Evolutionary conservation across 176 grass and related monocot genomes (phyloP).

Genomic region (Carex myosuroides): DNA sequence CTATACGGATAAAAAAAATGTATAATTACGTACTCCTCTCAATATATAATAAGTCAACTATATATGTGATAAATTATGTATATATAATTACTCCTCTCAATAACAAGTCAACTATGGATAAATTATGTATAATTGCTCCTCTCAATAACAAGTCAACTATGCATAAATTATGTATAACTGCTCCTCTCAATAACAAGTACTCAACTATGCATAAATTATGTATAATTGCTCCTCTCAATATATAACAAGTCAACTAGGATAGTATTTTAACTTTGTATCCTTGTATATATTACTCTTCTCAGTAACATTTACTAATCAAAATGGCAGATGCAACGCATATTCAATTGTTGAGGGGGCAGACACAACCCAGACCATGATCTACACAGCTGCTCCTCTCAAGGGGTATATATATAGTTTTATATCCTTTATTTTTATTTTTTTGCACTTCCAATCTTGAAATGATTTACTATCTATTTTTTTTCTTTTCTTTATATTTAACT

Average conservation of each 20-base stretch:
- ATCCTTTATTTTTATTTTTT: background rate
- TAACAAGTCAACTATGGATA: background rate
- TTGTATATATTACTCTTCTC: background rate
- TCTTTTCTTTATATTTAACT: background rate
- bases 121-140: too few species aligned
- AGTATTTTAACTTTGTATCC: background rate
- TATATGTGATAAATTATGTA: too few species aligned
- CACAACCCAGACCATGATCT: background rate
- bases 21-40: background rate
- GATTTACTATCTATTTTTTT: background rate
- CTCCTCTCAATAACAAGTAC: background rate
- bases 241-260: background rate
- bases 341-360: slow-evolving; percentile 11
- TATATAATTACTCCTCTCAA: background rate
- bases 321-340: slow-evolving; percentile 41
- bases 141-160: background rate
- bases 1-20: background rate
- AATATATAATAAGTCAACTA: background rate
- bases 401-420: background rate
- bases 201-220: background rate
- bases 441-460: background rate
- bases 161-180: background rate
- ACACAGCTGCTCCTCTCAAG: slow-evolving; percentile 18
- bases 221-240: background rate
- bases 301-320: background rate